Conservation (phyloP, 768 basidiomycete genomes). For the Postia placenta region DNA sequence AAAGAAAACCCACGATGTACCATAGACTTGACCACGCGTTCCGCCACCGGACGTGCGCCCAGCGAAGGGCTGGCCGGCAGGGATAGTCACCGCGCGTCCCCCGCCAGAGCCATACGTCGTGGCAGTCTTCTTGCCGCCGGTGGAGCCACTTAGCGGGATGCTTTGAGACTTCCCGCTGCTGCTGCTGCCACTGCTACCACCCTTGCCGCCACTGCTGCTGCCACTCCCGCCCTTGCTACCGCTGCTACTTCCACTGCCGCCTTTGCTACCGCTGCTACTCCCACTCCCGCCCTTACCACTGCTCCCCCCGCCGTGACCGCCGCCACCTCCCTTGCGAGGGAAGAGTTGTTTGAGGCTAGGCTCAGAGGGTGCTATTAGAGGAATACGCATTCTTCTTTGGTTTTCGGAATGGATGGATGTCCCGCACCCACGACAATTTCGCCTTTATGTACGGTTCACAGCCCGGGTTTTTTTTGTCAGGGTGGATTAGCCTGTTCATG, state of each 20-base stretch:
- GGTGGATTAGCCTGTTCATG: too few relatives aligned
- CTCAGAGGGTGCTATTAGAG: constrained; percentile 10
- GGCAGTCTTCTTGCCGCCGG: constrained; percentile 14
- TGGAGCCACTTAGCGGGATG: constrained; percentile 18
- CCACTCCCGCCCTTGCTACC: constrained; percentile 10
- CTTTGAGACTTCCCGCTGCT: constrained; percentile 7
- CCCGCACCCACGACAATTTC: too few relatives aligned
- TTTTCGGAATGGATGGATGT: too few relatives aligned
- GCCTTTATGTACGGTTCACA: too few relatives aligned
- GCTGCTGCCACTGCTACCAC: constrained; percentile 4
- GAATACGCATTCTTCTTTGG: constrained; percentile 11
- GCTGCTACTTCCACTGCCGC: constrained; percentile 13
- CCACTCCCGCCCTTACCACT: constrained; percentile 10
- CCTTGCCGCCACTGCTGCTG: constrained; percentile 6
- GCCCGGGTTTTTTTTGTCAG: too few relatives aligned
- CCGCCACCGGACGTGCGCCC: constrained; percentile 47
- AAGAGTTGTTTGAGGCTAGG: constrained; percentile 12
- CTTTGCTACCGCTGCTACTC: constrained; percentile 6
- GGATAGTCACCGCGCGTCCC: constrained; percentile 18
- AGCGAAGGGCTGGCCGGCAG: constrained; percentile 23
- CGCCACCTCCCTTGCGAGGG: constrained; percentile 16
- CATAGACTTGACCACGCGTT: constrained; percentile 24
- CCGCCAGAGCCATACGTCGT: constrained; percentile 24
- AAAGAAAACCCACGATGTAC: constrained; percentile 6
- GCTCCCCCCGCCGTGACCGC: constrained; percentile 5